Base-by-base conservation (phyloP, 768 basidiomycete species). In the Auriscalpium vulgare region DNA sequence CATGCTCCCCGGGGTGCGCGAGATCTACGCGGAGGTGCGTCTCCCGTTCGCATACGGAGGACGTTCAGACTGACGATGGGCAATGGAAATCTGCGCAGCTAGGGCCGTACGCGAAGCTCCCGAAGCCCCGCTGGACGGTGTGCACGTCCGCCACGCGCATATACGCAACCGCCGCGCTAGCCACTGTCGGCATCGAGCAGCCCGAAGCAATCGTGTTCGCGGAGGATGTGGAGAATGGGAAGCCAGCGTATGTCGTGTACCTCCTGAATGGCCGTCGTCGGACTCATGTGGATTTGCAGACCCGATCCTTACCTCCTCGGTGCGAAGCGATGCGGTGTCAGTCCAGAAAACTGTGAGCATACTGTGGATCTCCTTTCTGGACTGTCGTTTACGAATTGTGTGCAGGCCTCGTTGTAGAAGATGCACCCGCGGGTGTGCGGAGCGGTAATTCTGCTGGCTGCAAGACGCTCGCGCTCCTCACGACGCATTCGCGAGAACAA, bases 261-360 rank as follows among this genome's bases (percentile, higher is more conserved):
- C 34, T 48, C 37, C 9, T 17, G 29, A 29, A 29, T 21, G 53
- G 54, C 37, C 19, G 53, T 21, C 10, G 16, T 29, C 8, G 2
- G 38, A 21, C 46, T 36, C 21, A 4, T 36, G 55, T 47, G 45
- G 37, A 47, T 38, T 61, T 40, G 19, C 52, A 83, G 84, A 64
- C 93, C 95, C 10, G 94, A 95, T 62, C 95, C 95, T 1, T 98
- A 95, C 72, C 74, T 97, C 38, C 79, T 87, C 45, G 95, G 93
- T 10, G 92, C 94, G 19, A 72, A 85, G 66, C 75, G 75, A 57
- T 84, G 86, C 61, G 79, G 81, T 2, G 81, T 86, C 19, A 75
- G 80, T 47, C 80, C 86, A 11, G 70, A 75, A 55, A 80, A 81
- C 53, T 91, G 87, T 82, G 54, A 54, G 50, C 48, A 8, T 10